These are phyloP conservation scores for Cercophora newfieldiana DNA, from an alignment of 495 filamentous ascomycete species.

Conservation along the genomic window DNA sequence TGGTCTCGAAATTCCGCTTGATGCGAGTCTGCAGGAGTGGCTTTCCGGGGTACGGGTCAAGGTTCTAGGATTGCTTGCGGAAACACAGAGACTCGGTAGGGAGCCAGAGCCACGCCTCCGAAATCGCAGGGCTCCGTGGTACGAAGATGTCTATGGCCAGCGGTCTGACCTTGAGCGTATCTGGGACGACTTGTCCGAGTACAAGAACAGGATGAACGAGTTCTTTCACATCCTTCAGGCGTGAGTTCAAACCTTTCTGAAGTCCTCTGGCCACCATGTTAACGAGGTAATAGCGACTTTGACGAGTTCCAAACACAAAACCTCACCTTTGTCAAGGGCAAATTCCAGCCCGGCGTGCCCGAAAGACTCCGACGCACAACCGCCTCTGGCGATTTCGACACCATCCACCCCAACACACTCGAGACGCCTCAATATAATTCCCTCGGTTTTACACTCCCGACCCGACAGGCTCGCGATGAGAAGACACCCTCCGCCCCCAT, in stretches of 20 bases:
- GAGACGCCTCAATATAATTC: background rate
- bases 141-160: background rate
- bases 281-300: slow-evolving; percentile 21
- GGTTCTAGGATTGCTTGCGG: slow-evolving; percentile 14
- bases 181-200: slow-evolving; percentile 14
- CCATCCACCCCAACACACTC: background rate
- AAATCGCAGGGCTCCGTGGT: background rate
- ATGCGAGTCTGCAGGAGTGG: slow-evolving; percentile 21
- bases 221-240: slow-evolving; percentile 20
- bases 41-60: slow-evolving; percentile 19
- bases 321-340: background rate
- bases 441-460: background rate
- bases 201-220: slow-evolving; percentile 17
- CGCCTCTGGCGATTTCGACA: background rate
- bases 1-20: slow-evolving; percentile 1
- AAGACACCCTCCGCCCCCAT: background rate
- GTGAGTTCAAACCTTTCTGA: slow-evolving; percentile 8
- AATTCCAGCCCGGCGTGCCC: background rate
- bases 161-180: background rate
- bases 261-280: background rate
- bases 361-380: background rate
- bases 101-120: background rate
- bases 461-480: background rate
- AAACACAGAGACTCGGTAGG: background rate
- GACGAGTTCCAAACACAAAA: slow-evolving; percentile 15